phyloP scores from a whole-genome alignment of 2,329 filamentous ascomycete genomes.

The Botrytis tulipae region DNA sequence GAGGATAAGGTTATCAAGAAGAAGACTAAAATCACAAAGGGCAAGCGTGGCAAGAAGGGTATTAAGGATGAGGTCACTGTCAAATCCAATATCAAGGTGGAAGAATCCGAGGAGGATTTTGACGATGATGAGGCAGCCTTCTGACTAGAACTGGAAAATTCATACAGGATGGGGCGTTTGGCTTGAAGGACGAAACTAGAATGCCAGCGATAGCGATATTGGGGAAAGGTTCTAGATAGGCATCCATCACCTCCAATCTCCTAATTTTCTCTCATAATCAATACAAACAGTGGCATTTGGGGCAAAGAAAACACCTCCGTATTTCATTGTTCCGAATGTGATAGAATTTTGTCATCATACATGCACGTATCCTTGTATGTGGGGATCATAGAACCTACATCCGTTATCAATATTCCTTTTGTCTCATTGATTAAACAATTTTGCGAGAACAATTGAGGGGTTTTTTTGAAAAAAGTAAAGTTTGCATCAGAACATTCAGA shows the following conservation, averaged over 20 bases:
- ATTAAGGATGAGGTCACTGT: neutral
- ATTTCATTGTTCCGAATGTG: neutral
- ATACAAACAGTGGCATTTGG: neutral
- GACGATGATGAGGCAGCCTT: constrained; percentile 33
- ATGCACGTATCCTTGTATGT: neutral
- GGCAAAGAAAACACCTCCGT: neutral
- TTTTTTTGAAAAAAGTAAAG: neutral
- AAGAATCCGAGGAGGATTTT: constrained; percentile 30
- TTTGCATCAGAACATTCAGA: neutral
- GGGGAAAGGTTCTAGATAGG: constrained; percentile 37
- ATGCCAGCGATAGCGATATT: neutral
- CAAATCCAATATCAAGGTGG: neutral
- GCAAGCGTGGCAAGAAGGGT: neutral
- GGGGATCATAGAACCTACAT: neutral
- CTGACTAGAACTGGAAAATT: neutral
- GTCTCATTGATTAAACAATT: neutral
- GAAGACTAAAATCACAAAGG: neutral
- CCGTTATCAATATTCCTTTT: neutral
- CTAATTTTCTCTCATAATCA: neutral
- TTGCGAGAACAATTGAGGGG: neutral
- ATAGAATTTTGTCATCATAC: neutral
- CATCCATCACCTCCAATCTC: constrained; percentile 4
- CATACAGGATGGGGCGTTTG: neutral
- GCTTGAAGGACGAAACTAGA: neutral
- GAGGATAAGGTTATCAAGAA: neutral